Base-by-base conservation (phyloP, 305 asterid species). In the Fraxinus paxiana region DNA sequence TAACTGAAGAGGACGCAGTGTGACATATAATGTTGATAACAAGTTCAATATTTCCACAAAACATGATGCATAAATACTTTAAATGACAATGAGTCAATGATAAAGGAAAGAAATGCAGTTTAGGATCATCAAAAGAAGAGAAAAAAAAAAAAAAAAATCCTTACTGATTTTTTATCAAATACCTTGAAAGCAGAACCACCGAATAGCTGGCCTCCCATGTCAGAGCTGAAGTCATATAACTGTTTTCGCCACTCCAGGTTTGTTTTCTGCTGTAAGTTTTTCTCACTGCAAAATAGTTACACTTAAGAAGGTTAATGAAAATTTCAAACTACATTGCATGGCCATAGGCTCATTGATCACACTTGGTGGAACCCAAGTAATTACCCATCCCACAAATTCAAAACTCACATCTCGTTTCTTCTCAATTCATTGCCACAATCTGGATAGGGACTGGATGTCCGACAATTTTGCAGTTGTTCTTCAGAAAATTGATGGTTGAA, bases 241-340 rank as follows among this genome's bases (percentile, higher is more conserved):
- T 77, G 83, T 15, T 24, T 81, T 61, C 75, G 72, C 85, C 76
- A 15, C 24, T 81, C 78, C 37, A 73, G 13, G 33, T 24, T 46
- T 75, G 41, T 82, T 73, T 54, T 35, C 22, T 17, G 4, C 15
- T 28, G 37, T 75, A 71, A 56, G 18, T 28, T 77, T 48, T 73
- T 28, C 37, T 69, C 84, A 15, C 87, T 86, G 87, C 83, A 70
- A 13, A 83, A 76, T 77, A 76, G 76, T 8, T 41, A 81, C 24
- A 41, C 10, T n/a, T 48, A 31, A 8, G 20, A 20, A 3, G 26
- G 75, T 70, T 65, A 20, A 77, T 74, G 41, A 54, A 33, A 31
- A 3, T 7, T 43, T 33, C 46, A 7, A 80, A 75, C 37, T 80
- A 78, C 43, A 77, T 2, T 17, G 22, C 61, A 34, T 18, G 18